A percentile compares a stretch with the other conserved stretches of the same genome.
phyloP scores from a whole-genome alignment of 2,329 filamentous ascomycete genomes.

The Phyllosticta ampelicida region DNA sequence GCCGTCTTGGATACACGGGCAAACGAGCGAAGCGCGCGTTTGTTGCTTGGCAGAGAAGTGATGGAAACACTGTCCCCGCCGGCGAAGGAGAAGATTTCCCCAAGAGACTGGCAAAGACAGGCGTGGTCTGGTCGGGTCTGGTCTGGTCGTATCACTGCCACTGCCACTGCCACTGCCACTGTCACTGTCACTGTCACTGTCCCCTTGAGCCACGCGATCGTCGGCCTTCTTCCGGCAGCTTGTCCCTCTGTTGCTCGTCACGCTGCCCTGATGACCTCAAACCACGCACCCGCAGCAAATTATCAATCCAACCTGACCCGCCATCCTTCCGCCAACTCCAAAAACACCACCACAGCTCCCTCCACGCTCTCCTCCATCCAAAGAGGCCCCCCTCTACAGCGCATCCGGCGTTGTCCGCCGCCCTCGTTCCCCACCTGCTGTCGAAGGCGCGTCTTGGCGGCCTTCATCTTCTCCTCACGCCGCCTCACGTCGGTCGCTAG shows the following conservation, averaged over 20 bases:
- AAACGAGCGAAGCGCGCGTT: too few species aligned
- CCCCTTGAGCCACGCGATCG: neutral
- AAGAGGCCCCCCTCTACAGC: neutral
- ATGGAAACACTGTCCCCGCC: neutral
- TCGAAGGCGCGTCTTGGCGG: constrained; percentile 7
- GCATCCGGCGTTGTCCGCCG: constrained; percentile 1
- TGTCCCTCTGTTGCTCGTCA: neutral
- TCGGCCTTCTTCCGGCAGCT: neutral
- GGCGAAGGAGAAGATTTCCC: too few species aligned
- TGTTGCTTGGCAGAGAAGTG: neutral
- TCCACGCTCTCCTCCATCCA: neutral
- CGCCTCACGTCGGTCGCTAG: constrained; percentile 30
- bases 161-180: too few species aligned
- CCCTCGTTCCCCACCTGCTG: neutral
- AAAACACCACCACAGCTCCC: neutral
- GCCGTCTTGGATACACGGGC: too few species aligned
- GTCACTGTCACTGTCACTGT: too few species aligned
- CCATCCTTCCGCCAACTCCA: constrained; percentile 5
- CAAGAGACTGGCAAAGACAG: neutral
- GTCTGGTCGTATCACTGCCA: neutral
- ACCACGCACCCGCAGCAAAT: neutral
- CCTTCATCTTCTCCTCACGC: constrained; percentile 13
- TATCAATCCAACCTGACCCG: constrained; percentile 4
- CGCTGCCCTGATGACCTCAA: neutral
- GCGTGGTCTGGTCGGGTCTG: neutral